Conservation (phyloP, 345 rosid genomes). For the Sonneratia alba region DNA sequence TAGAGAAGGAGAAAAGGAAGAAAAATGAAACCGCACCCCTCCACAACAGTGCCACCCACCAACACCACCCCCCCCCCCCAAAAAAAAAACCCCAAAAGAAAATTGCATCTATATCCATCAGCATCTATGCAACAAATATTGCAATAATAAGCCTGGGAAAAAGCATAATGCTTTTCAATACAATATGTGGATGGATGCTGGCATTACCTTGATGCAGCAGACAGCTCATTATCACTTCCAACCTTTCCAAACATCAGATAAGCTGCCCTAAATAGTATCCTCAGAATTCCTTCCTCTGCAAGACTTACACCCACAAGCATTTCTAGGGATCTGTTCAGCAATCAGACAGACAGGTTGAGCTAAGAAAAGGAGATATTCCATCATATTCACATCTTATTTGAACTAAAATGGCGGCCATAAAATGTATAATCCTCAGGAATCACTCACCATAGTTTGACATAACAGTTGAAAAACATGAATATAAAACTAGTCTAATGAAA, state of each 20-base stretch:
- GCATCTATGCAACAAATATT: neutral
- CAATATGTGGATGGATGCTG: constrained; percentile 5
- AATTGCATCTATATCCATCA: neutral
- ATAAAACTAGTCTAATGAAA: neutral
- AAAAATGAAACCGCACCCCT: too few relatives aligned
- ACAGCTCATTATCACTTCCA: constrained; percentile 60
- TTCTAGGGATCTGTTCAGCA: constrained; percentile 60
- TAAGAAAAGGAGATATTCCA: neutral
- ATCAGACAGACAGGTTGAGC: constrained; percentile 4
- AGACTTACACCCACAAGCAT: constrained; percentile 64
- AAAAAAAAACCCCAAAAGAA: neutral
- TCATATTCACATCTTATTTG: neutral
- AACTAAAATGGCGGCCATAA: neutral
- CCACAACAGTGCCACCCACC: too few relatives aligned
- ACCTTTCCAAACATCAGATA: constrained; percentile 58
- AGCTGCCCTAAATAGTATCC: constrained; percentile 63
- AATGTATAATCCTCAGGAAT: neutral
- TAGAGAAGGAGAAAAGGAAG: neutral
- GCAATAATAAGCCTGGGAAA: neutral
- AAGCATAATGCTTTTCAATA: neutral
- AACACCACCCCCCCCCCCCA: too few relatives aligned
- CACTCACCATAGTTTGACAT: neutral
- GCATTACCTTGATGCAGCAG: constrained; percentile 77
- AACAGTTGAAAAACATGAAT: neutral
- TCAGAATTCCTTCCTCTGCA: constrained; percentile 90